Percentiles rank a stretch among this genome's conserved stretches.
phyloP scores from a whole-genome alignment of 495 filamentous ascomycete species.

The Lophiotrema nucula region DNA sequence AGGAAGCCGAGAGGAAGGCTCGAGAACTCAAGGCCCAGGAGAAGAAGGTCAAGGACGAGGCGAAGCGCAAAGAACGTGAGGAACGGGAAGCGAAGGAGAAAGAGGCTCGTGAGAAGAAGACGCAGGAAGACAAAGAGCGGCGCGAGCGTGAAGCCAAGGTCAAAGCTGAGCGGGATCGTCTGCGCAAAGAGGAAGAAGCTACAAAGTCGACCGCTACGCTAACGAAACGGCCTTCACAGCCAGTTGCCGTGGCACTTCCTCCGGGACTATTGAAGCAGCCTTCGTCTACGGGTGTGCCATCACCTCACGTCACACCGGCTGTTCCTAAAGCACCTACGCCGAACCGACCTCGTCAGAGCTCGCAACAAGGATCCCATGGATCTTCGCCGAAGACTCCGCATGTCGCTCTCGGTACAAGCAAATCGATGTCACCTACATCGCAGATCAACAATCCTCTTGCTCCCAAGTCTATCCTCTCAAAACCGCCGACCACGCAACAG shows the following conservation, averaged over 20 bases:
- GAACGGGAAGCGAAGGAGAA: constrained; percentile 73
- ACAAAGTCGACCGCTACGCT: constrained; percentile 35
- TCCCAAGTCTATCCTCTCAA: constrained; percentile 40
- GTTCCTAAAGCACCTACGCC: constrained; percentile 82
- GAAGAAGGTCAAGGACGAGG: constrained; percentile 64
- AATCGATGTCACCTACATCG: constrained; percentile 64
- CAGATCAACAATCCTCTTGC: constrained; percentile 47
- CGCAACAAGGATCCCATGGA: constrained; percentile 74
- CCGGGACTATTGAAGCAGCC: constrained; percentile 53
- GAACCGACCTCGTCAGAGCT: constrained; percentile 68
- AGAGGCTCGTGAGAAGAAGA: constrained; percentile 56
- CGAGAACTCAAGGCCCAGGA: constrained; percentile 72
- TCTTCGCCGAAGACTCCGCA: constrained; percentile 65
- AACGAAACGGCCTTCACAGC: constrained; percentile 48
- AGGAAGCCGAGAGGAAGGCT: constrained; percentile 70
- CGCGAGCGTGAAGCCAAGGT: constrained; percentile 43
- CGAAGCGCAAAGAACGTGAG: constrained; percentile 62
- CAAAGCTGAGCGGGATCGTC: constrained; percentile 47
- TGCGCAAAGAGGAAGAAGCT: constrained; percentile 53
- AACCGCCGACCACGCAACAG: constrained; percentile 35
- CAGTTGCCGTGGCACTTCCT: constrained; percentile 53
- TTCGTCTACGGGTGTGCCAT: constrained; percentile 54
- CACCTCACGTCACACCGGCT: constrained; percentile 79
- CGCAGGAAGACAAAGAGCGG: constrained; percentile 49
- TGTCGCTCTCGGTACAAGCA: constrained; percentile 55